Evolutionary conservation across 2,329 filamentous ascomycete species (phyloP).

Genomic region (Claviceps sp.): DNA sequence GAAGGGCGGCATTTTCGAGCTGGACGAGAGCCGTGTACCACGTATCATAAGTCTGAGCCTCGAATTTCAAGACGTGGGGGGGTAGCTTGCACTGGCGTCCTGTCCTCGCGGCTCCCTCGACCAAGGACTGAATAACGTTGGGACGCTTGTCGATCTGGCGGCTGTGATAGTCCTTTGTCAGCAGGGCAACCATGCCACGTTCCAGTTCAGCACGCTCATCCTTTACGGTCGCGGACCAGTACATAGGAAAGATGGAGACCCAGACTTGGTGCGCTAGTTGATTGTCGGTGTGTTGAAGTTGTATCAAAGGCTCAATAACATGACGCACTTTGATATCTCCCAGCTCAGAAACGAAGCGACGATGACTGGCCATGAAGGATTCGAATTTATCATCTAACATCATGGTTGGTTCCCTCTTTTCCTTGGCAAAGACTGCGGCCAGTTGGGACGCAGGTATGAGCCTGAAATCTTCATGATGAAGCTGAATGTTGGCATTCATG

Average conservation of each 20-base stretch:
- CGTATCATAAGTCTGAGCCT: conserved; percentile 84
- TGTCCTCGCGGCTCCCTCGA: conserved; percentile 75
- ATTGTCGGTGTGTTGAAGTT: conserved; percentile 81
- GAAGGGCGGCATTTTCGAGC: conserved; percentile 78
- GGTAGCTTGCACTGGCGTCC: conserved; percentile 85
- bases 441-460: conserved; percentile 61
- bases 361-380: conserved; percentile 61
- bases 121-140: conserved; percentile 85
- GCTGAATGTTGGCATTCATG: conserved; percentile 61
- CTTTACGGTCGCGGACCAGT: conserved; percentile 75
- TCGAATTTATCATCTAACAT: conserved; percentile 80
- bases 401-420: conserved; percentile 55
- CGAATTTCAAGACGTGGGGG: conserved; percentile 89
- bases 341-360: conserved; percentile 71
- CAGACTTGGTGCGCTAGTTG: conserved; percentile 79
- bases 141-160: conserved; percentile 89
- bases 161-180: conserved; percentile 92
- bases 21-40: conserved; percentile 94
- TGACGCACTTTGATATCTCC: conserved; percentile 80
- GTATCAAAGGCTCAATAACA: conserved; percentile 75
- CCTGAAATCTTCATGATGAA: conserved; percentile 76
- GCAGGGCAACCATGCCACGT: conserved; percentile 74
- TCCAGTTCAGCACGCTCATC: conserved; percentile 87
- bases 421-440: conserved; percentile 60
- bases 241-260: conserved; percentile 82